A percentile compares a stretch with the other conserved stretches of the same genome.
Evolutionary conservation across 495 filamentous ascomycete species (phyloP).

Genomic region (Platismatia glauca): DNA sequence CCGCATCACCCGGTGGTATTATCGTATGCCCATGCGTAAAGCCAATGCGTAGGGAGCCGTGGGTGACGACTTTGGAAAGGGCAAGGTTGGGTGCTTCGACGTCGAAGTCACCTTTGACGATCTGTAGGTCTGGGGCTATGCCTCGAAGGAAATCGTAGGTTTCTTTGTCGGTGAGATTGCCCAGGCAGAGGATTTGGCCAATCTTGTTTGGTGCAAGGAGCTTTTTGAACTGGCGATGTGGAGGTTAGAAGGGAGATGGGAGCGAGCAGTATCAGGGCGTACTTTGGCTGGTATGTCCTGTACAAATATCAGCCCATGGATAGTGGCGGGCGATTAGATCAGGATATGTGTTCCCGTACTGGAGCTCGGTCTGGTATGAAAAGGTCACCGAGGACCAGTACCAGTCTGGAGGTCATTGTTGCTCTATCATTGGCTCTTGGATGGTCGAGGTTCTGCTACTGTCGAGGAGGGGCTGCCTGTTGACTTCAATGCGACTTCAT

Average conservation of each 20-base stretch:
- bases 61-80: conserved; percentile 85
- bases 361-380: conserved; percentile 94
- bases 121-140: conserved; percentile 87
- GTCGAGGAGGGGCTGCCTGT: conserved; percentile 9
- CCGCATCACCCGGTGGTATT: conserved; percentile 82
- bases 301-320: conserved; percentile 24
- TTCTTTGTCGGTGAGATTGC: conserved; percentile 89
- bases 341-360: conserved; percentile 34
- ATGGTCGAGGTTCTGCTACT: conserved; percentile 1
- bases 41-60: conserved; percentile 87
- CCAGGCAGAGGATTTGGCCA: conserved; percentile 91
- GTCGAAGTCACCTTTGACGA: conserved; percentile 91
- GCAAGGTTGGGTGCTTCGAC: conserved; percentile 85
- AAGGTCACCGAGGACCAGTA: conserved; percentile 90
- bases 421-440: neutral
- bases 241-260: conserved; percentile 9
- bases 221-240: conserved; percentile 73
- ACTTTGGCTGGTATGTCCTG: conserved; percentile 91
- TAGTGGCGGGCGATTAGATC: neutral
- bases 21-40: conserved; percentile 97
- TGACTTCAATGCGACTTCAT: neutral
- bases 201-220: conserved; percentile 98
- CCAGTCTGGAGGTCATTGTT: conserved; percentile 67
- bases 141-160: conserved; percentile 92
- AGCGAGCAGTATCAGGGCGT: conserved; percentile 23